Base-by-base conservation (phyloP, 2,329 filamentous ascomycete species). In the Trematosphaeria pertusa region DNA sequence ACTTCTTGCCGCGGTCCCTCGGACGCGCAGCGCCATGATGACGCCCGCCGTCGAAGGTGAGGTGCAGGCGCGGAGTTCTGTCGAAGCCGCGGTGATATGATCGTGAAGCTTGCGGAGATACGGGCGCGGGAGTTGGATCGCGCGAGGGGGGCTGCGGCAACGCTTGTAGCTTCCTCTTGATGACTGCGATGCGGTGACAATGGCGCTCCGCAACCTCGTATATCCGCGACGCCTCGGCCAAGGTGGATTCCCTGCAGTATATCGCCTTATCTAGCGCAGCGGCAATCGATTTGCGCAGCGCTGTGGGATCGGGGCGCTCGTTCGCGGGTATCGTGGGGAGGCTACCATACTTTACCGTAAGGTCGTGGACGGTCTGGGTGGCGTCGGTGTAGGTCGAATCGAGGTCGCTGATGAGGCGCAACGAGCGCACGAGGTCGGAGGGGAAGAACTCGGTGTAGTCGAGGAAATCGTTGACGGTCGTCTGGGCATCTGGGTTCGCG, bases 371-470 rank as follows among this genome's bases (percentile, higher is more conserved):
- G 10, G 65, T 60, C 50, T 71, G 66, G 47, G 77, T 74, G 38
- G 70, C 72, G 11, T 71, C 64, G 50, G 71, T 62, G 48, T 77
- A 78, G 40, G 69, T 70, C 26, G 64, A 58, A 50, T 80, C 75
- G 53, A 80, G 76, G 50, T 79, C 73, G 53, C 78, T 76, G 59
- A 87, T 85, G 46, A 87, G 75, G 40, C 80, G 83, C 43, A 87
- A 72, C 52, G 84, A 86, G 59, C 84, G 83, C 48, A 81, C 77
- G 18, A 87, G 74, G 64, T 87, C 84, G 8, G 84, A 82, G 24
- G 84, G 84, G 46, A 86, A 84, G 75, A 85, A 86, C 71, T 87
- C 84, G 52, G 84, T 87, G 71, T 87, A 87, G 68, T 86, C 83
- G 48, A 86, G 81, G 68, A 84, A 87, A 67, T 87, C 84, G 54